Base-by-base conservation (phyloP, 768 basidiomycete species). In the Bullera alba region DNA sequence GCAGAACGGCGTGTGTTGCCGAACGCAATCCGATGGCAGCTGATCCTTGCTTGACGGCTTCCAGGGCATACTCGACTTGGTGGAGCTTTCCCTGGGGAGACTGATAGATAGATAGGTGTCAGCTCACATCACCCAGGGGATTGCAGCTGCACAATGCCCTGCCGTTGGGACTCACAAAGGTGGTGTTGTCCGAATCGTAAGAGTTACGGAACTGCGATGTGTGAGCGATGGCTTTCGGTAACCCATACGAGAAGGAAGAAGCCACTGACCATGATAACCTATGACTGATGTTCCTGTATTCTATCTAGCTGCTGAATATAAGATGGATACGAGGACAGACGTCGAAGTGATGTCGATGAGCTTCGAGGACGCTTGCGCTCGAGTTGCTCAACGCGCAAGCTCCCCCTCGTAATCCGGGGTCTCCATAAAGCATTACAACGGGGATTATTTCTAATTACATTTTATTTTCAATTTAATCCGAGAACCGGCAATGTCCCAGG, bases 31-130 rank as follows among this genome's bases (percentile, higher is more conserved):
- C 95, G 39, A 99, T 92, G 35, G 90, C 92, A n/a, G 95, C 95
- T 53, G 92, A 96, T 56, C 95, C 95, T 71, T 97, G 95, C 79
- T 99, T 99, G 61, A 99, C 93, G 52, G 95, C 95, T 75, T 99
- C 95, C 47, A 96, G 83, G 1, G 95, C 92, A 80, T 99, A 95
- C 75, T 95, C 92, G 61, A 95, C 91, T 72, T 95, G 89, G 74
- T 96, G 93, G 45, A 97, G 79, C 35, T 93, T 85, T 51, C 93
- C 91, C 78, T 95, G 93, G 0, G 92, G 93, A 36, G 63, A 65
- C 67, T 67, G 44, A 43, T 21, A 28, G 47, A 2, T 47, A 2
- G 4, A 17, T n/a, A n/a, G n/a, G 17, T 41, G 35, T 27, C 17
- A 38, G 17, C 8, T 12, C n/a, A 23, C 17, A 12, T n/a, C 34